Evolutionary conservation across 306 rosid genomes (phyloP).

Genomic region (Glycine latifolia): DNA sequence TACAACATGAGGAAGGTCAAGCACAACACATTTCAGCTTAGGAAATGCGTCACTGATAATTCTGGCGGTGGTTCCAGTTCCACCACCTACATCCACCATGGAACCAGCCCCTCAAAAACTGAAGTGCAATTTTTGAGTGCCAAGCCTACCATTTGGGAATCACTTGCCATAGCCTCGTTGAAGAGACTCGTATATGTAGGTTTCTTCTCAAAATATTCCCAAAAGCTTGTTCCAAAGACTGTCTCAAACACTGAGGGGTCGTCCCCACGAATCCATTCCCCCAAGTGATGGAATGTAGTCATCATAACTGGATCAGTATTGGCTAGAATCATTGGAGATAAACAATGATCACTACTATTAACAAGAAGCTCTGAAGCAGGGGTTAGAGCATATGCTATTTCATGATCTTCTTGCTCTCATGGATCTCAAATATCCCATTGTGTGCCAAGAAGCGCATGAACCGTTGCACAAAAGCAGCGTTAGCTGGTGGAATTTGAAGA

Average conservation of each 20-base stretch:
- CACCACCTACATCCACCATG: slow-evolving; percentile 6
- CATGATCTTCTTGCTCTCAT: slow-evolving; percentile 30
- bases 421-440: slow-evolving; percentile 41
- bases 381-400: slow-evolving; percentile 47
- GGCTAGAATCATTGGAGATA: not conserved
- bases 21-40: not conserved
- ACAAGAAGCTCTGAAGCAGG: slow-evolving; percentile 44
- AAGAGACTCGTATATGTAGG: slow-evolving; percentile 18
- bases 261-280: slow-evolving; percentile 44
- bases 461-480: slow-evolving; percentile 26
- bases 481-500: slow-evolving; percentile 47
- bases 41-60: slow-evolving; percentile 1
- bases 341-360: slow-evolving; percentile 26
- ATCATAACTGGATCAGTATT: not conserved
- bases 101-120: slow-evolving; percentile 16
- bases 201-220: slow-evolving; percentile 37
- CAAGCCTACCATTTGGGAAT: slow-evolving; percentile 53
- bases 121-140: slow-evolving; percentile 47
- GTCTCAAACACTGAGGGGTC: slow-evolving; percentile 30
- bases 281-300: slow-evolving; percentile 13
- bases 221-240: slow-evolving; percentile 33
- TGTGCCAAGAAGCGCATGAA: slow-evolving; percentile 53
- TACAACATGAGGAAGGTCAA: slow-evolving; percentile 38
- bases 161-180: slow-evolving; percentile 52
- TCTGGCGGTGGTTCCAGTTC: slow-evolving; percentile 3